Conservation (phyloP, 495 filamentous ascomycete species). For the Penicillium desertorum region DNA sequence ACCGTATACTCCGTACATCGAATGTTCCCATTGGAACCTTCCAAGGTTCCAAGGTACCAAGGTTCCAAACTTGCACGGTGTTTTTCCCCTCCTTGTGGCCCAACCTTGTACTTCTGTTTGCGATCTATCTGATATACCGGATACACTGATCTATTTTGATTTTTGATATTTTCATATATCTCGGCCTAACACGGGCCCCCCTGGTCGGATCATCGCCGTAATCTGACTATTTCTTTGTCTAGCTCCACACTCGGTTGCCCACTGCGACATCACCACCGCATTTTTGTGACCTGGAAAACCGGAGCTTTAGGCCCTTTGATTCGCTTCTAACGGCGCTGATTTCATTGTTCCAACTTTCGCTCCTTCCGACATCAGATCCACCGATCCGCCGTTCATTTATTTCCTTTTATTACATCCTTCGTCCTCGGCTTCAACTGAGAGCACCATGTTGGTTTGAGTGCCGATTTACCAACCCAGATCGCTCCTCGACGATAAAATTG, state of each 20-base stretch:
- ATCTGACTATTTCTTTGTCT: constrained; percentile 28
- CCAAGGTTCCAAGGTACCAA: neutral
- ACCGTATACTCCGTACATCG: neutral
- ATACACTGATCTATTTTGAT: neutral
- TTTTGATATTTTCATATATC: constrained; percentile 9
- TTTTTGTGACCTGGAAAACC: constrained; percentile 9
- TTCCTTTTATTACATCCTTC: neutral
- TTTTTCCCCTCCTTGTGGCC: constrained; percentile 16
- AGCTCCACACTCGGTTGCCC: constrained; percentile 22
- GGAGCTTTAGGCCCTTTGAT: constrained; percentile 10
- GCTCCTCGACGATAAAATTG: constrained; percentile 19
- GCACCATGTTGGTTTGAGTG: constrained; percentile 6
- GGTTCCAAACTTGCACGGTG: neutral
- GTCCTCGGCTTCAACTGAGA: neutral
- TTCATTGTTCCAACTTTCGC: constrained; percentile 7
- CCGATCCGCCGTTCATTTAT: neutral
- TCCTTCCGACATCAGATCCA: neutral
- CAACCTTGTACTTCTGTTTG: constrained; percentile 19
- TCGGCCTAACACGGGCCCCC: constrained; percentile 9
- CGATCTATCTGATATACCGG: constrained; percentile 17
- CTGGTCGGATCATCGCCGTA: constrained; percentile 18
- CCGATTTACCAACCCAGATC: neutral
- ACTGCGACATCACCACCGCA: constrained; percentile 6
- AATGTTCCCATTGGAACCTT: neutral
- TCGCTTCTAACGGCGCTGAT: constrained; percentile 5